These are phyloP conservation scores for Malus domestica DNA, from an alignment of 306 rosid genomes.

Conservation along the genomic window ASM211411v1 NC_041803.1:9972501-9973000, in stretches of 20 bases:
- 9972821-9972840: neutral
- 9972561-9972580: neutral
- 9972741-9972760: neutral
- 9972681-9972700: neutral
- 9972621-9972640: neutral
- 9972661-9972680: neutral
- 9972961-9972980: neutral
- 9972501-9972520: conserved; percentile 6
- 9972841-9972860: neutral
- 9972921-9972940: neutral
- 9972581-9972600: neutral
- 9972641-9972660: neutral
- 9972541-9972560: neutral
- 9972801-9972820: neutral
- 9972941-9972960: neutral
- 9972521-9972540: neutral
- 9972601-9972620: neutral
- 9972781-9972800: neutral
- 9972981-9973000: neutral
- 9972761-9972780: neutral
- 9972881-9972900: neutral
- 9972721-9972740: neutral
- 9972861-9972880: neutral
- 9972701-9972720: neutral
- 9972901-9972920: neutral